phyloP scores from a whole-genome alignment of 306 rosid species.

The Cucurbita argyrosperma region DNA sequence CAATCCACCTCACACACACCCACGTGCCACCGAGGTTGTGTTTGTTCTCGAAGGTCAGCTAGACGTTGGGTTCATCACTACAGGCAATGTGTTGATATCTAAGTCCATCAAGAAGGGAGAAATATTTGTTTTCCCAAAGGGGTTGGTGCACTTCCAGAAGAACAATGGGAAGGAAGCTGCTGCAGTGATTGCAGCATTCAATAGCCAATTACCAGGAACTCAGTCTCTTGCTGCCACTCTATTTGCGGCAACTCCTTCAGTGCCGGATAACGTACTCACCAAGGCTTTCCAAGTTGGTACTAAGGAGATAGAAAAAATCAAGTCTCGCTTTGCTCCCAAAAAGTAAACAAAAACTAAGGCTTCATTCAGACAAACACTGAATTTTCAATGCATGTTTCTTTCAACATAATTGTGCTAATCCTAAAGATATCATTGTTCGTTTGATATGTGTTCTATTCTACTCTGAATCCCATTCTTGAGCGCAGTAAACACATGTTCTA shows the following conservation, averaged over 20 bases:
- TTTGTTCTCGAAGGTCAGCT: conserved; percentile 55
- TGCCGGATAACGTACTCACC: conserved; percentile 55
- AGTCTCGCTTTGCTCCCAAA: conserved; percentile 52
- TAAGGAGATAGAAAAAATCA: conserved; percentile 48
- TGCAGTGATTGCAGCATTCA: conserved; percentile 54
- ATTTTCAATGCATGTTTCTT: not conserved
- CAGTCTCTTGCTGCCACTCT: conserved; percentile 38
- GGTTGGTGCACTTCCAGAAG: conserved; percentile 71
- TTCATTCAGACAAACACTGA: not conserved
- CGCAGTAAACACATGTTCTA: not conserved
- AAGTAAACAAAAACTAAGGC: not conserved
- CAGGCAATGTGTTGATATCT: conserved; percentile 40
- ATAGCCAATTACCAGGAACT: conserved; percentile 81
- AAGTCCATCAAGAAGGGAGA: conserved; percentile 63
- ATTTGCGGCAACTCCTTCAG: conserved; percentile 49
- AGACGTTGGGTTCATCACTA: conserved; percentile 74
- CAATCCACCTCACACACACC: conserved; percentile 95
- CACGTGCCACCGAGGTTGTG: conserved; percentile 78
- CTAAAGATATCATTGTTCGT: not conserved
- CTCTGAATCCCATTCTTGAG: not conserved
- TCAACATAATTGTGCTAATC: not conserved
- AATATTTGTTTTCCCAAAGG: conserved; percentile 64
- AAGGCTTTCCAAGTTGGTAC: conserved; percentile 49
- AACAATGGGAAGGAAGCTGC: conserved; percentile 48
- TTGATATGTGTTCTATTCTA: not conserved